phyloP scores from a whole-genome alignment of 2,329 filamentous ascomycete genomes.

The Drechslerella stenobrocha region DNA sequence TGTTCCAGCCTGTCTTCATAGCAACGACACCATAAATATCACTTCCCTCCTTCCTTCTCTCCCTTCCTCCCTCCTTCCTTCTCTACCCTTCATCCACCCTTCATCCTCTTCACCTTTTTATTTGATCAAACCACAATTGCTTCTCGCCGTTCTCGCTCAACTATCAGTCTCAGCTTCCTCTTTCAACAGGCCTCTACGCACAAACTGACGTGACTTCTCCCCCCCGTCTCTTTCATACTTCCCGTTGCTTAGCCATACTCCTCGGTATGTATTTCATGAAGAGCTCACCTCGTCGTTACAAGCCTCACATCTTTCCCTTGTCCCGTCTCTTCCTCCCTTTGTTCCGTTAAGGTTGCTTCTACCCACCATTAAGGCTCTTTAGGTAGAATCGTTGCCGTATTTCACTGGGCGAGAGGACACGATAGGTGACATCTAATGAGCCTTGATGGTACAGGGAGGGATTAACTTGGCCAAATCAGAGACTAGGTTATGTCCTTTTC shows the following conservation, averaged over 20 bases:
- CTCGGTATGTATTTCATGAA: slow-evolving; percentile 2
- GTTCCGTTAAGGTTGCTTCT: too few relatives aligned
- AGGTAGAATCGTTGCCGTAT: too few relatives aligned
- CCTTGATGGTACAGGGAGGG: too few relatives aligned
- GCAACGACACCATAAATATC: background rate
- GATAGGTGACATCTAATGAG: too few relatives aligned
- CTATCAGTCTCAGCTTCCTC: background rate
- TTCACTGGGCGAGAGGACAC: too few relatives aligned
- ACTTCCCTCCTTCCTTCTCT: background rate
- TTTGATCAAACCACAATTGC: background rate
- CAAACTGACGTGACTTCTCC: slow-evolving; percentile 38
- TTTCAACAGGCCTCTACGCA: slow-evolving; percentile 25
- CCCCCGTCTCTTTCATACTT: slow-evolving; percentile 2
- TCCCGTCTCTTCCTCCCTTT: too few relatives aligned
- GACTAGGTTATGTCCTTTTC: too few relatives aligned
- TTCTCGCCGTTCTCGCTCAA: background rate
- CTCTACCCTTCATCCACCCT: slow-evolving; percentile 1
- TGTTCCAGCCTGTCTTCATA: background rate
- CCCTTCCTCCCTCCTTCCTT: background rate
- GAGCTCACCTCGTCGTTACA: slow-evolving; percentile 9
- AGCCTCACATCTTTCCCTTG: slow-evolving; percentile 19
- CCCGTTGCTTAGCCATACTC: background rate
- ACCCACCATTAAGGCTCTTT: too few relatives aligned
- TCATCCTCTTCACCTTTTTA: background rate
- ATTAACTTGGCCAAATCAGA: too few relatives aligned